Base-by-base conservation (phyloP, 2,329 filamentous ascomycete genomes). In the Colletotrichum agaves region DNA sequence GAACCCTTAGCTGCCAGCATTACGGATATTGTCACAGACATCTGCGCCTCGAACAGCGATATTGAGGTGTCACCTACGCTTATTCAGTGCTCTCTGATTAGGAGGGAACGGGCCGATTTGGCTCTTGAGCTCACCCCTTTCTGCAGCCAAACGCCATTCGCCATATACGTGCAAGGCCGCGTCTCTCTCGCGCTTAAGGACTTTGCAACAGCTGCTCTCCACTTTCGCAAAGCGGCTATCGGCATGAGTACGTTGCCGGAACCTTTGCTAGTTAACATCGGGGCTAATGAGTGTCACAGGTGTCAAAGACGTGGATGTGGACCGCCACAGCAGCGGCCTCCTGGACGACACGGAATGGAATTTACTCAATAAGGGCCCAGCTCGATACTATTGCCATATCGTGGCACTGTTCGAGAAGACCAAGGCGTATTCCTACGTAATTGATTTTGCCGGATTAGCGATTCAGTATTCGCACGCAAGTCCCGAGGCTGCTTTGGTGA, bases 331-430 rank as follows among this genome's bases (percentile, higher is more conserved):
- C 73, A 83, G 85, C 47, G 88, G 89, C 8, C 86, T 97, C 13
- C 84, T 98, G 21, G 90, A 92, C 61, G 88, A 93, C 23, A 88
- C 90, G 2, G 93, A 97, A 71, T 91, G 90, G 84, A 87, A 85
- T 37, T 78, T 88, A 5, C 78, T 91, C 23, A 87, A 94, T 75
- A 88, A 88, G 63, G 96, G 95, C 2, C 84, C 94, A 44, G 87
- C 93, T 5, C 90, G 88, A 70, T 99, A 98, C 80, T 97, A 97
- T 78, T 89, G 91, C 46, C 96, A 99, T 77, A 87, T 98, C 57
- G 87, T 94, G 12, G 85, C 88, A 19, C 84, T 99, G 1, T 98
- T 92, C 75, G 94, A 98, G 76, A 88, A 87, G 72, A 87, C 88
- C 47, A 91, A 90, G 72, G 89, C 91, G 0, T 93, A 92, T 77